phyloP scores from a whole-genome alignment of 1,284 basidiomycete species.

The Naganishia liquefaciens region DNA sequence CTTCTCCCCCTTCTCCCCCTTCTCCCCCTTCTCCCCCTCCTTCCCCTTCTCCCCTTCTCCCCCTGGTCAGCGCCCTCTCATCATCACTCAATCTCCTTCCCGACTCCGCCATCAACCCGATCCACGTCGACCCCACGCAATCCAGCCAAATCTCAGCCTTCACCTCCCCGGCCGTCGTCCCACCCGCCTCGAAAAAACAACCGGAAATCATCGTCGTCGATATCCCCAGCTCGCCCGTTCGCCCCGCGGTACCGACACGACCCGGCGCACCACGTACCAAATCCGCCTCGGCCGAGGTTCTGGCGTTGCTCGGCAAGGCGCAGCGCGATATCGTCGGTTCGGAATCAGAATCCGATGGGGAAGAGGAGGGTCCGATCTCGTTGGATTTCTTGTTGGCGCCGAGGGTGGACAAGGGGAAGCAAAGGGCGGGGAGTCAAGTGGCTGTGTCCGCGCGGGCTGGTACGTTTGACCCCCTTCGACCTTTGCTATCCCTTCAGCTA shows the following conservation, averaged over 20 bases:
- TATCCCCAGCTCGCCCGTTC: not conserved
- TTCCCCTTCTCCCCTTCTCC: too few species aligned
- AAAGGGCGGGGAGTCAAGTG: not conserved
- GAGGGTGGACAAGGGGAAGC: slow-evolving; percentile 12
- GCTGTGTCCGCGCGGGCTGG: not conserved
- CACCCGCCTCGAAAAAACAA: not conserved
- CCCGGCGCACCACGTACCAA: not conserved
- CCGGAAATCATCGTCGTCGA: not conserved
- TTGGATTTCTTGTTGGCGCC: slow-evolving; percentile 12
- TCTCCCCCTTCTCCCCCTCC: too few species aligned
- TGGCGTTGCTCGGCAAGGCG: not conserved
- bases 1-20: too few species aligned
- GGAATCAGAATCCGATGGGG: not conserved
- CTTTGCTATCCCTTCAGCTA: too few species aligned
- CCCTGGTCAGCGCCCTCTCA: not conserved
- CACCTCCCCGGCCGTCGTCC: slow-evolving; percentile 8
- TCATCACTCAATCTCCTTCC: not conserved
- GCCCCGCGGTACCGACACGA: too few species aligned
- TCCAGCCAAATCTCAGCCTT: slow-evolving; percentile 28
- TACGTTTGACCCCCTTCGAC: not conserved
- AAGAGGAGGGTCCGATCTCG: slow-evolving; percentile 1
- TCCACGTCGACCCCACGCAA: not conserved
- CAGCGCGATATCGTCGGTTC: not conserved
- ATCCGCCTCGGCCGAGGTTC: not conserved
- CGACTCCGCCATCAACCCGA: not conserved